Conservation (phyloP, 495 filamentous ascomycete species). For the Penicillium nucicola region DNA sequence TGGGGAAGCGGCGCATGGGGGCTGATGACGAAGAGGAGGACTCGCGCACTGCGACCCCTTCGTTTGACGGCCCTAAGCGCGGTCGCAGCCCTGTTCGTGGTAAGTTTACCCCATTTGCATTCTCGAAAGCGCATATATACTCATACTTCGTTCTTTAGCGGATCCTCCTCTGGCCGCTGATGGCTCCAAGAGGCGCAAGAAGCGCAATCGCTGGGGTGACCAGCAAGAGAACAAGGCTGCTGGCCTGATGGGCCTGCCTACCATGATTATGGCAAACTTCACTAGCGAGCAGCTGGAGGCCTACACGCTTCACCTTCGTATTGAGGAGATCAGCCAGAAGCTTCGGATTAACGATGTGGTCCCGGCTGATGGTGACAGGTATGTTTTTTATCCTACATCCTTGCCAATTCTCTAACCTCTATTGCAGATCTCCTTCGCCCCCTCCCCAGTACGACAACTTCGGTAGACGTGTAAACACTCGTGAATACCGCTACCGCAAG, state of each 20-base stretch:
- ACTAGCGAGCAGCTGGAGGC: constrained; percentile 97
- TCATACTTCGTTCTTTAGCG: constrained; percentile 24
- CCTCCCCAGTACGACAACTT: constrained; percentile 98
- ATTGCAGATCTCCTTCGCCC: constrained; percentile 82
- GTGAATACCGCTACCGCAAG: constrained; percentile 97
- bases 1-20: constrained; percentile 85
- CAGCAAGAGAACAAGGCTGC: constrained; percentile 96
- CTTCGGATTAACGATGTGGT: constrained; percentile 97
- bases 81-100: constrained; percentile 72
- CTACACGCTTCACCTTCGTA: constrained; percentile 89
- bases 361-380: constrained; percentile 91
- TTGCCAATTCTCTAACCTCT: constrained; percentile 1
- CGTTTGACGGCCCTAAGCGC: constrained; percentile 57
- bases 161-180: constrained; percentile 52
- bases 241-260: constrained; percentile 94
- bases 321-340: constrained; percentile 99
- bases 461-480: constrained; percentile 95
- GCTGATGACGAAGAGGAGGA: constrained; percentile 63
- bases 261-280: constrained; percentile 94
- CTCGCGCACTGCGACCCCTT: constrained; percentile 54
- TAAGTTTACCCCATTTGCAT: constrained; percentile 27
- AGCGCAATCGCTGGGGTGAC: constrained; percentile 97
- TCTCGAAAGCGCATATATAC: no score
- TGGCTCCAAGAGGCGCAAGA: constrained; percentile 83
- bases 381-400: constrained; percentile 26